These are phyloP conservation scores for Bidens hawaiensis DNA, from an alignment of 140 eudicot genomes.

Conservation along the genomic window DNA sequence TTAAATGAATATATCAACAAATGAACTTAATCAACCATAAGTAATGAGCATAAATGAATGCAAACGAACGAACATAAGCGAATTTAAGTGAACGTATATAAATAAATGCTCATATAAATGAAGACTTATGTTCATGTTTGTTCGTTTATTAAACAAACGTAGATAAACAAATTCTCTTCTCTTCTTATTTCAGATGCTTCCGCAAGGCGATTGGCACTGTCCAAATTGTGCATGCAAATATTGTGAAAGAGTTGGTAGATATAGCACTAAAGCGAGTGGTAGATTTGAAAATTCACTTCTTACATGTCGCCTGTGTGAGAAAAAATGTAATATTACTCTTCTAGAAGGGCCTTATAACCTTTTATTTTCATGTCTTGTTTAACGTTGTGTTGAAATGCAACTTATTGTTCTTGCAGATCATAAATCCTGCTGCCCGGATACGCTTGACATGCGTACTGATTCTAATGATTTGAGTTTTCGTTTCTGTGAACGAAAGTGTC, in stretches of 20 bases:
- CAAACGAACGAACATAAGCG: no score
- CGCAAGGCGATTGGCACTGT: slow-evolving; percentile 95
- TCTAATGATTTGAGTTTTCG: slow-evolving; percentile 28
- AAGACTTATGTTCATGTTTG: no score
- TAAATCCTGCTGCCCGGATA: slow-evolving; percentile 58
- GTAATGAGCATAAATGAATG: no score
- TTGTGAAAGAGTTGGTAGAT: slow-evolving; percentile 45
- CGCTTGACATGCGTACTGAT: slow-evolving; percentile 27
- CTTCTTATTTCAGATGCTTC: slow-evolving; percentile 66
- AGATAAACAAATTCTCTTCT: slow-evolving; percentile 13
- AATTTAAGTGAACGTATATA: no score
- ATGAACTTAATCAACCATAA: no score
- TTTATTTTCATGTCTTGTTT: background rate
- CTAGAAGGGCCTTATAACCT: background rate
- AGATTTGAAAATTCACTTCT: slow-evolving; percentile 31
- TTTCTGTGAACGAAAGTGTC: slow-evolving; percentile 78
- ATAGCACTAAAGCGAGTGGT: slow-evolving; percentile 33
- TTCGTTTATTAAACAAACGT: no score
- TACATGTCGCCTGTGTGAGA: slow-evolving; percentile 65
- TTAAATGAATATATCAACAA: no score
- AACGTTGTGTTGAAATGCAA: background rate
- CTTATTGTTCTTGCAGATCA: slow-evolving; percentile 50
- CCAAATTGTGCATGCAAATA: slow-evolving; percentile 84
- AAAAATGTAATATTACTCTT: slow-evolving; percentile 63
- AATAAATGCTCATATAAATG: no score